Evolutionary conservation across 257 asterid species (phyloP).

Genomic region (Solanum sitiens): DNA sequence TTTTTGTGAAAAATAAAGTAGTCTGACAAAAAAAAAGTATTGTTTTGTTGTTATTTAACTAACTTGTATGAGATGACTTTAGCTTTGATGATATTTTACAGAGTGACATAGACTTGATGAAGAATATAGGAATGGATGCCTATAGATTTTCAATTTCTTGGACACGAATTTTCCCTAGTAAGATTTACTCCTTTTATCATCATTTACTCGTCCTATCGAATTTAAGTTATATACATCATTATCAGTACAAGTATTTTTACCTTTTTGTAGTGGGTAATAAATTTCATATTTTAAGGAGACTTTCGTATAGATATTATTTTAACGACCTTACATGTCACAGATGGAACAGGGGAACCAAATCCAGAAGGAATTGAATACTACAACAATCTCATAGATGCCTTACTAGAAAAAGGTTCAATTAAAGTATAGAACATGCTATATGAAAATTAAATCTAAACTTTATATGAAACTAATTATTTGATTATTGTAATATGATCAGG

Average conservation of each 20-base stretch:
- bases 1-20: conserved; percentile 4
- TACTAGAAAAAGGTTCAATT: conserved; percentile 50
- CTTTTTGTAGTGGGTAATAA: too few relatives aligned
- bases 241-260: not conserved
- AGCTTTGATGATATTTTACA: conserved; percentile 17
- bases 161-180: conserved; percentile 86
- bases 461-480: not conserved
- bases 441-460: not conserved
- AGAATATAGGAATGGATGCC: conserved; percentile 77
- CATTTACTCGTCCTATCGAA: not conserved
- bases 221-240: not conserved
- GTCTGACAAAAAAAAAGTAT: not conserved
- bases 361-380: conserved; percentile 66
- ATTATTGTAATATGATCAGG: conserved; percentile 23
- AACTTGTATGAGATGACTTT: conserved; percentile 16
- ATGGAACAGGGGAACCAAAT: conserved; percentile 75
- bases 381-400: conserved; percentile 62
- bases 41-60: conserved; percentile 1
- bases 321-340: conserved; percentile 14
- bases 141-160: conserved; percentile 87
- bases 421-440: not conserved
- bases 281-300: not conserved
- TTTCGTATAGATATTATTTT: too few relatives aligned
- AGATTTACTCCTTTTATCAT: not conserved
- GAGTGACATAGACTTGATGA: conserved; percentile 79